Evolutionary conservation across 2,329 filamentous ascomycete species (phyloP).

Genomic region (Exophiala calicioides): DNA sequence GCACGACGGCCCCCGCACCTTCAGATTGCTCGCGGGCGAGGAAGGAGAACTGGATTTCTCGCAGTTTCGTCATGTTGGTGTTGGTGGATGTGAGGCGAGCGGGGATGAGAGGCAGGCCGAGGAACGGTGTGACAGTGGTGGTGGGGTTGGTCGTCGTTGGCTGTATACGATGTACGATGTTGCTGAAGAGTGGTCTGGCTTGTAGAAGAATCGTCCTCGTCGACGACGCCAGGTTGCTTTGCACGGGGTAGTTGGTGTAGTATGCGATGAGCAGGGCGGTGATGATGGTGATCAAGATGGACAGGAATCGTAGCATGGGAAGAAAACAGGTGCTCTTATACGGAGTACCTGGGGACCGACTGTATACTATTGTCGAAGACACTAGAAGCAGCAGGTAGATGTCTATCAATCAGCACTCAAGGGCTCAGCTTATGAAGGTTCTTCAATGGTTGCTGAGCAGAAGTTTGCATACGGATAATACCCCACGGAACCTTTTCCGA

Average conservation of each 20-base stretch:
- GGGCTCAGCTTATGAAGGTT: constrained; percentile 17
- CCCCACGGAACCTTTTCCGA: constrained; percentile 13
- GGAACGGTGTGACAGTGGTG: constrained; percentile 11
- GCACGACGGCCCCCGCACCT: constrained; percentile 82
- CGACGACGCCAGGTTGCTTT: constrained; percentile 23
- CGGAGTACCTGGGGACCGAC: constrained; percentile 1
- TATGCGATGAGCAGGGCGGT: constrained; percentile 19
- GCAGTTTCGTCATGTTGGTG: constrained; percentile 64
- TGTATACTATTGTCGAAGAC: constrained; percentile 19
- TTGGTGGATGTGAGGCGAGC: constrained; percentile 34
- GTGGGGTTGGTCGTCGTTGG: constrained; percentile 5
- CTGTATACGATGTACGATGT: constrained; percentile 7
- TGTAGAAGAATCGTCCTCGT: constrained; percentile 19
- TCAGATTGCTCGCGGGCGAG: constrained; percentile 83
- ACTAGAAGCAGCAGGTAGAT: constrained; percentile 16
- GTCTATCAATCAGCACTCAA: too few species aligned
- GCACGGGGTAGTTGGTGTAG: constrained; percentile 17
- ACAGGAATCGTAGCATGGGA: constrained; percentile 17
- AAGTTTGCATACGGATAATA: too few species aligned
- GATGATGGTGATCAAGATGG: constrained; percentile 25
- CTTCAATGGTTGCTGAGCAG: neutral
- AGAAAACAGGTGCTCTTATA: constrained; percentile 21
- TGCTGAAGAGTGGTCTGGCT: constrained; percentile 18
- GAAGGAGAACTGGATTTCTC: constrained; percentile 80
- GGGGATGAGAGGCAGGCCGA: constrained; percentile 11